Evolutionary conservation across 352 stramenopile genomes (phyloP).

Genomic region (Globisporangium ultimum): DNA sequence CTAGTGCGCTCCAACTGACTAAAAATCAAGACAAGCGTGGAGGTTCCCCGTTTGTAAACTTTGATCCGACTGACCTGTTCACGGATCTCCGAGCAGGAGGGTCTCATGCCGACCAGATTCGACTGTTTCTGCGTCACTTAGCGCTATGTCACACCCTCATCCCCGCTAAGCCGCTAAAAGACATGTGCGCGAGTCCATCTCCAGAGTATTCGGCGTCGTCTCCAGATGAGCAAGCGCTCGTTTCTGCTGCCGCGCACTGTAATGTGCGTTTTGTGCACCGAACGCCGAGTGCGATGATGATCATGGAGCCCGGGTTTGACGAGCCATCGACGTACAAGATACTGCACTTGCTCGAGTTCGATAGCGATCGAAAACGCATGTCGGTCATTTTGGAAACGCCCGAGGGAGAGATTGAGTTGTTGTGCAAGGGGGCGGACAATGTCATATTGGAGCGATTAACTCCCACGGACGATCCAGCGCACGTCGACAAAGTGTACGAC

Average conservation of each 20-base stretch:
- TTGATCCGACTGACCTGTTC: conserved; percentile 69
- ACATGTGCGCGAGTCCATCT: conserved; percentile 73
- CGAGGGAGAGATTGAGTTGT: conserved; percentile 47
- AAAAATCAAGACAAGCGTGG: background rate
- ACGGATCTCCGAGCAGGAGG: conserved; percentile 39
- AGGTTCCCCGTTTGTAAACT: conserved; percentile 47
- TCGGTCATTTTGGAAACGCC: conserved; percentile 91
- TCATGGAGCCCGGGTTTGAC: conserved; percentile 42
- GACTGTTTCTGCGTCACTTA: conserved; percentile 69
- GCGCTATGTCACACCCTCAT: conserved; percentile 81
- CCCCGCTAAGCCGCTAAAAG: conserved; percentile 54
- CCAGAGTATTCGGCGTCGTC: conserved; percentile 81
- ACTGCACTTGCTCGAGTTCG: conserved; percentile 95
- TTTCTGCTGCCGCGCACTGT: conserved; percentile 68
- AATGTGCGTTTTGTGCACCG: conserved; percentile 79
- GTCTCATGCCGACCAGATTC: conserved; percentile 39
- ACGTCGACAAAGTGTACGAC: conserved; percentile 34
- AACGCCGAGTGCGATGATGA: conserved; percentile 51
- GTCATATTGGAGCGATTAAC: conserved; percentile 71
- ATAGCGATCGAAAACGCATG: conserved; percentile 97
- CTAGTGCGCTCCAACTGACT: background rate
- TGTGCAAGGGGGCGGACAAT: conserved; percentile 82
- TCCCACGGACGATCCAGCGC: conserved; percentile 3
- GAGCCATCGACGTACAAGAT: conserved; percentile 75
- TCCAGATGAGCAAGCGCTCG: conserved; percentile 76